phyloP scores from a whole-genome alignment of 139 green algal genomes.

The Deuterostichococcus epilithicus region DNA sequence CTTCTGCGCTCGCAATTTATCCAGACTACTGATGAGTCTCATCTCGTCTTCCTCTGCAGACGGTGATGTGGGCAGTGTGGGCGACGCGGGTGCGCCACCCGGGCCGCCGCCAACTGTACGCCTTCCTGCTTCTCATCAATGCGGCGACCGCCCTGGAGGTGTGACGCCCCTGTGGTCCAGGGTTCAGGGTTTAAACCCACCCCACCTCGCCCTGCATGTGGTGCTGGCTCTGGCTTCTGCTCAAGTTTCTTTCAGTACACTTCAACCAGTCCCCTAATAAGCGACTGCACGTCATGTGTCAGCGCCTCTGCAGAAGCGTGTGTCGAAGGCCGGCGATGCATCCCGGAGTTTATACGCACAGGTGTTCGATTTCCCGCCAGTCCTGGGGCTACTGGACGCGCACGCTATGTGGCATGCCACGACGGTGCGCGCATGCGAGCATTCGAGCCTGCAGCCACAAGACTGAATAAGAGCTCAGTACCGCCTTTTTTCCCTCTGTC shows the following conservation, averaged over 20 bases:
- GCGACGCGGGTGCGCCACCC: slow-evolving; percentile 33
- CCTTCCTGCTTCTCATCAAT: slow-evolving; percentile 57
- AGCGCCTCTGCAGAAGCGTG: neutral
- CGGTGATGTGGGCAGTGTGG: slow-evolving; percentile 44
- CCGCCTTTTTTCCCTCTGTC: no score
- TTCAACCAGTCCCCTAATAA: no score
- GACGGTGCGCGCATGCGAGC: slow-evolving; percentile 55
- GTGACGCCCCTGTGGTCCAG: neutral
- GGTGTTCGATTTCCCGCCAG: slow-evolving; percentile 75
- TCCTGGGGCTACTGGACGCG: slow-evolving; percentile 65
- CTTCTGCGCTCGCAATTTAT: no score
- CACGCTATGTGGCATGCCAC: slow-evolving; percentile 79
- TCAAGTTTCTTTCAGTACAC: no score
- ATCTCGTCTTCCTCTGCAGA: slow-evolving; percentile 17
- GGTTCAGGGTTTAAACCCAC: neutral
- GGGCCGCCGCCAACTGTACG: slow-evolving; percentile 28
- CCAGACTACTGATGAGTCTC: no score
- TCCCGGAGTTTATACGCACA: neutral
- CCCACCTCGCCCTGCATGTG: no score
- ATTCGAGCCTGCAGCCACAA: no score
- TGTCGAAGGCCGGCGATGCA: neutral
- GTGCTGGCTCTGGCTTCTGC: no score
- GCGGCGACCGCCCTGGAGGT: slow-evolving; percentile 70
- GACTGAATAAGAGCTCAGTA: neutral
- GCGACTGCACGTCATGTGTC: neutral